Percentiles rank a stretch among this genome's conserved stretches.
These are phyloP conservation scores for Echinosophora koreensis DNA, from an alignment of 306 rosid genomes.

Conservation along the genomic window DNA sequence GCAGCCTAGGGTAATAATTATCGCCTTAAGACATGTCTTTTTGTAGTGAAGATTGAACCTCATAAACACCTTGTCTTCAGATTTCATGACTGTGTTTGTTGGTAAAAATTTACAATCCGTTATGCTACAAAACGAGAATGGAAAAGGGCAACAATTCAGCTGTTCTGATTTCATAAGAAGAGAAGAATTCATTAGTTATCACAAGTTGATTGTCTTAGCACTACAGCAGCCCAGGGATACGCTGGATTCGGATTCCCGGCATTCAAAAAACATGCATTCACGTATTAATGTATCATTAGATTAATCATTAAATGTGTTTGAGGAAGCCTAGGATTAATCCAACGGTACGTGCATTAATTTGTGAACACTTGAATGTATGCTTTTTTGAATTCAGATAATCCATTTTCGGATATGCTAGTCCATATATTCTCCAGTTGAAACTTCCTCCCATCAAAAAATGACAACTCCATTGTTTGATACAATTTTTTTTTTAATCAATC, in stretches of 20 bases:
- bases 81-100: neutral
- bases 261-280: no score
- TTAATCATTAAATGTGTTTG: no score
- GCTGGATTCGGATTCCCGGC: neutral
- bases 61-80: neutral
- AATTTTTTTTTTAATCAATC: neutral
- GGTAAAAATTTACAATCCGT: constrained; percentile 24
- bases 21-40: neutral
- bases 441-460: neutral
- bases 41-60: constrained; percentile 14
- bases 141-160: constrained; percentile 16
- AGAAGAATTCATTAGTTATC: neutral
- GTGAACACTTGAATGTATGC: no score
- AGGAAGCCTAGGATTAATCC: no score
- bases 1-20: neutral
- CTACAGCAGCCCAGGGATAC: neutral
- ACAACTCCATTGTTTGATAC: neutral
- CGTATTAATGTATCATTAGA: no score
- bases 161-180: neutral
- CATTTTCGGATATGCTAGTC: neutral
- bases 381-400: no score
- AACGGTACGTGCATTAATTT: no score
- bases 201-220: constrained; percentile 15
- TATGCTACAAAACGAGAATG: neutral
- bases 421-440: neutral